Evolutionary conservation across 1,284 basidiomycete genomes (phyloP), one percentile per base, ranked within the genome.

Genomic region (Pterulicium gracile): DNA sequence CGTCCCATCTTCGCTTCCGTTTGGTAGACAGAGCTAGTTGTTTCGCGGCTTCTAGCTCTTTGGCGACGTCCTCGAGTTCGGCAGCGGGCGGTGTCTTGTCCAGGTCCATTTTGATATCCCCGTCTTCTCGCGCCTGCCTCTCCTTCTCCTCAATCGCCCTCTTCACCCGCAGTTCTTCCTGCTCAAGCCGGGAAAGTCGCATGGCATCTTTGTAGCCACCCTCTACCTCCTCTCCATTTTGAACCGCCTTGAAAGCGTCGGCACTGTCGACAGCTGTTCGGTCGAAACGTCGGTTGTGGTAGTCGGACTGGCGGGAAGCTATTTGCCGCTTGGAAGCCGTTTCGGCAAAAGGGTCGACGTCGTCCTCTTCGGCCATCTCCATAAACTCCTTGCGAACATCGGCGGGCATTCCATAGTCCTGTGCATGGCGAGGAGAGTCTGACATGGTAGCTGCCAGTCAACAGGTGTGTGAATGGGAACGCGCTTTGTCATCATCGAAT

Each of bases 131-230:
- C 17, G 89, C 87, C 61, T 76, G 74, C 59, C 70, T 76, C 65
- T 88, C 77, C 65, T 92, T 91, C 61, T 96, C 91, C 62, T 92
- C 83, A 50, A 94, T 94, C 22, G 86, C 84, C 54, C 79, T 70
- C 59, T 77, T 73, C 18, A 98, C 93, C 48, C 91, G 71, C 55
- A 73, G 74, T 66, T 98, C 95, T 66, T 98, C 95, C 62, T 91
- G 82, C 71, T 98, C 94, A 59, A 99, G 65, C 60, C 85, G 81
- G 50, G 88, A 78, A 56, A 94, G 64, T 54, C 93, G 75, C 96
- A 98, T 99, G 17, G 93, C 89, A 58, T 98, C 94, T 61, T 90
- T 93, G 65, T 98, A 98, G 3, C 88, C 88, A 47, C 90, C 89
- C 59, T 92, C 88, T 4, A 78, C 77, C 15, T 76, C 78, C 49